phyloP scores from a whole-genome alignment of 441 rosid genomes.

The Breynia disticha region DNA sequence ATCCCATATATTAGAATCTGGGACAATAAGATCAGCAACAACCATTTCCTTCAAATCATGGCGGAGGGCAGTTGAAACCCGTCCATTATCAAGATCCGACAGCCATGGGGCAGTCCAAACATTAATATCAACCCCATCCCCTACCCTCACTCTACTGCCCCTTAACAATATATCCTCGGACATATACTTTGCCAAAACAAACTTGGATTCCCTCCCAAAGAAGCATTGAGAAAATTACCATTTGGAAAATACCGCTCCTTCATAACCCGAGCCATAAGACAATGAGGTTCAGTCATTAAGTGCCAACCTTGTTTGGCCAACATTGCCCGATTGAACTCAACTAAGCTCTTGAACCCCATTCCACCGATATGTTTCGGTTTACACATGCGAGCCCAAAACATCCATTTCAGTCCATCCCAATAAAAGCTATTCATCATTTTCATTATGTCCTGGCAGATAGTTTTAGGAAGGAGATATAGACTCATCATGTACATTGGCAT shows the following conservation, averaged over 20 bases:
- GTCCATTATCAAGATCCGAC: neutral
- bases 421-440: neutral
- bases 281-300: neutral
- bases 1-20: neutral
- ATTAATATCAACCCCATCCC: neutral
- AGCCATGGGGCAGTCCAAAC: neutral
- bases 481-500: neutral
- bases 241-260: neutral
- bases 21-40: neutral
- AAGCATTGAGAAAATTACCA: neutral
- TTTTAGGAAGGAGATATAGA: neutral
- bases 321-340: neutral
- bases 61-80: too few relatives aligned
- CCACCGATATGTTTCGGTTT: neutral
- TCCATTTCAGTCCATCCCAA: neutral
- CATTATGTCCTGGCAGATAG: neutral
- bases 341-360: neutral
- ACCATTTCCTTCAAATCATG: neutral
- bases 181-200: neutral
- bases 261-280: neutral
- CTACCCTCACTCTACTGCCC: neutral
- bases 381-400: neutral
- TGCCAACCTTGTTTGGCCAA: constrained; percentile 3
- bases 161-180: neutral
- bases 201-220: neutral